Base-by-base conservation (phyloP, 306 rosid genomes). In the Quillaja saponaria region DNA sequence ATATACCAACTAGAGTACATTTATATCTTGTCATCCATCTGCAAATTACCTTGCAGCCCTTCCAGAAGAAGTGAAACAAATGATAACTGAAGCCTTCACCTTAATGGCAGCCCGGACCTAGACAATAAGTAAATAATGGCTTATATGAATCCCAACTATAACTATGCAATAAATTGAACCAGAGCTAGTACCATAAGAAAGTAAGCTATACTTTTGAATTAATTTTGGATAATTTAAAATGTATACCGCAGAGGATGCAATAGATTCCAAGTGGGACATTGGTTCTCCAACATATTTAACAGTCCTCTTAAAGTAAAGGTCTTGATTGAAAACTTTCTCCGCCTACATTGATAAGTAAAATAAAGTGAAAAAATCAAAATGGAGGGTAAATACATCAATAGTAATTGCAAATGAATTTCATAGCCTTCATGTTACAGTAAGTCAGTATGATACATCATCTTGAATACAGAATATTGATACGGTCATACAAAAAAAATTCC, bases 281-380 rank as follows among this genome's bases (percentile, higher is more conserved):
- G 99, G 99, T 75, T 94, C 99, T 73, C 99, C 99, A 68, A 85
- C 96, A 68, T 59, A 77, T 75, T 90, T 94, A 75, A 87, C 95
- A 58, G 95, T 85, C 81, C 50, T 89, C 87, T 94, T 94, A 74
- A 94, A 94, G 77, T 87, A 94, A 72, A 85, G 63, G 69, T 90
- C 99, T 77, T 94, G 99, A 70, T 94, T 90, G 86, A 89, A 94
- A 76, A 94, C 99, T 81, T 94, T 94, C 81, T 90, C 99, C 25
- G 97, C 87, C 99, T 94, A 76, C 80, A 85, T 16, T 34, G 31
- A 61, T 65, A 40, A 34, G 25, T 34, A 37, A 41, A 21, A n/a
- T 4, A 49, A 28, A 47, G 73, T 61, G 55, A 65, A 55, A n/a
- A 69, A 28, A 40, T 44, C 41, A 55, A n/a, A 40, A 48, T 9